phyloP scores from a whole-genome alignment of 1,139 yeast species.

The Lizanozyma gosingica region DNA sequence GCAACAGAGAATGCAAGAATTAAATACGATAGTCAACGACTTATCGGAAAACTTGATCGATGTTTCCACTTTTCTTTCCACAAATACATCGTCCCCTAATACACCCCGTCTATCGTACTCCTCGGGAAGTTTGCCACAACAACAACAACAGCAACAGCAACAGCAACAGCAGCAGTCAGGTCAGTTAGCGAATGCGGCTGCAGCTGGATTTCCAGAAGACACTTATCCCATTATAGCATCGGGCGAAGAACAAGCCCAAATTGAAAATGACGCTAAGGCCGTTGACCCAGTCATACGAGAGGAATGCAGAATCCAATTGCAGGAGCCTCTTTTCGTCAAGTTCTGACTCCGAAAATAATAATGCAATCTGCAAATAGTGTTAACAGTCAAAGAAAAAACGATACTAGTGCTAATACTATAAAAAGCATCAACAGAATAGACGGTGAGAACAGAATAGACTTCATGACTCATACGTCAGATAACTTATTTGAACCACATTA shows the following conservation, averaged over 20 bases:
- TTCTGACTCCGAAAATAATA: too few species aligned
- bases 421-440: too few species aligned
- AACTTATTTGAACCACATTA: too few species aligned
- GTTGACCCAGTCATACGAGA: neutral
- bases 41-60: conserved; percentile 37
- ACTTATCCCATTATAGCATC: neutral
- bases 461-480: too few species aligned
- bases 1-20: conserved; percentile 36
- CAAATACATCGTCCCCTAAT: conserved; percentile 8
- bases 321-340: neutral
- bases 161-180: neutral
- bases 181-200: neutral
- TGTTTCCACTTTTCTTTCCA: conserved; percentile 30
- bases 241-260: neutral
- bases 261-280: neutral
- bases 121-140: neutral
- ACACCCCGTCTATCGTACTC: conserved; percentile 6
- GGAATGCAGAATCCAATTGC: neutral
- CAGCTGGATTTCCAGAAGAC: neutral
- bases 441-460: too few species aligned
- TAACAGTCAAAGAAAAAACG: too few species aligned
- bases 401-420: too few species aligned
- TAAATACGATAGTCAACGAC: conserved; percentile 33
- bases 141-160: neutral
- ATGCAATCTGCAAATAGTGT: too few species aligned